Base-by-base conservation (phyloP, 441 rosid species). In the Euphorbia schlechtendalii region DNA sequence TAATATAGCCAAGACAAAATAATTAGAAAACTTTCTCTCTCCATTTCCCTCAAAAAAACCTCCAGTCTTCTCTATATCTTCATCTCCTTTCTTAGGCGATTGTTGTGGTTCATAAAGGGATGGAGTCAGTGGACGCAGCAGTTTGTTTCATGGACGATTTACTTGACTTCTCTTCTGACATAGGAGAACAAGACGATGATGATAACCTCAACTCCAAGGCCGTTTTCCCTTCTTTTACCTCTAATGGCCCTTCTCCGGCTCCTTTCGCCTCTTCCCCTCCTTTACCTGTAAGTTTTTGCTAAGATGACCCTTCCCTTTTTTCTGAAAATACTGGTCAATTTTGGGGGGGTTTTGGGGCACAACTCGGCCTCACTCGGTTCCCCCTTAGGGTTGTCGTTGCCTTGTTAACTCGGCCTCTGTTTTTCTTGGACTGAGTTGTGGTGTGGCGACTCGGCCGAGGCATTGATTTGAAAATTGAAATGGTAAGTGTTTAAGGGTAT, bases 101-200 rank as follows among this genome's bases (percentile, higher is more conserved):
- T 36, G 17, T 8, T 30, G 5, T 25, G 34, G 14, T 10, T 21
- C 1, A 3, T 62, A 12, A 27, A 27, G 41, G 40, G 63, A 77
- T 82, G 84, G 85, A 78, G 68, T 67, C 80, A 7, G 74, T 82
- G 57, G 83, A 81, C 76, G 69, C 77, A 53, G 84, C 78, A 48
- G 77, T 79, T 18, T 67, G 77, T 74, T 73, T 73, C 64, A 78
- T 82, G 75, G 95, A 86, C 38, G 92, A 81, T 71, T 74, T 87
- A 55, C 73, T 90, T 30, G 82, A 90, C 86, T 88, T 90, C 71
- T 68, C 76, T 22, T 81, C 76, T 14, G 86, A 74, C 65, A 72
- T 84, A 59, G 83, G 77, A 4, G 87, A 80, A 24, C 84, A 67
- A n/a, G 83, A 80, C 6, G 85, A 80, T 5, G 86, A 73, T 8